Base-by-base conservation (phyloP, 1,284 basidiomycete species). In the Ustilago curta region DNA sequence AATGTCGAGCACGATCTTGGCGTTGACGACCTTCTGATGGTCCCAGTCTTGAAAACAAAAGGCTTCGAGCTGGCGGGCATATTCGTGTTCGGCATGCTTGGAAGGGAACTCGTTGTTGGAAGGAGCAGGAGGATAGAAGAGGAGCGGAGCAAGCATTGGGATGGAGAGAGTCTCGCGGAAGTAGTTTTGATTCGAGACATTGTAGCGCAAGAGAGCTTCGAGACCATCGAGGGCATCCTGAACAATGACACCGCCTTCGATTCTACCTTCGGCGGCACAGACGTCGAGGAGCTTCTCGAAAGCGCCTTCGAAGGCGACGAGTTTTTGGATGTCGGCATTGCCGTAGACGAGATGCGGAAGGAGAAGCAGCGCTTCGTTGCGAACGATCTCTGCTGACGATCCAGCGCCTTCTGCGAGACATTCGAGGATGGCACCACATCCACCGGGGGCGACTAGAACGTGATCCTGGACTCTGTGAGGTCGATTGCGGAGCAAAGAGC, bases 11-110 rank as follows among this genome's bases (percentile, higher is more conserved):
- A 94, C 90, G 19, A 95, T 86, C 1, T 89, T 88, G 2, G 91
- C 91, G 80, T 95, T 96, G 51, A 89, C 87, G 19, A 90, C 86
- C 85, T 97, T 97, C 83, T 95, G 94, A 55, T 91, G 89, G 71
- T 95, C 93, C 97, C 97, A 99, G 83, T 95, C 94, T 84, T 99
- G 97, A 39, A 98, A 87, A 1, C 95, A 92, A 85, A 98, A 99
- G 65, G 93, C 91, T 85, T 97, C 93, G 4, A 95, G 93, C 47
- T 83, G 79, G 35, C 75, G 45, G 0, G 68, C 70, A 44, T 79
- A 70, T 40, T 83, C 78, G 21, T 76, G 70, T 43, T 76, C 64
- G 2, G 92, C 90, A 56, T 91, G 89, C 19, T 89, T 85, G 12
- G 89, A 87, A 0, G 86, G 83, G 40, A 66, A 66, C 23, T 67